Base-by-base conservation (phyloP, 805 yeast genomes). In the Cyberlindnera mycetangii region DNA sequence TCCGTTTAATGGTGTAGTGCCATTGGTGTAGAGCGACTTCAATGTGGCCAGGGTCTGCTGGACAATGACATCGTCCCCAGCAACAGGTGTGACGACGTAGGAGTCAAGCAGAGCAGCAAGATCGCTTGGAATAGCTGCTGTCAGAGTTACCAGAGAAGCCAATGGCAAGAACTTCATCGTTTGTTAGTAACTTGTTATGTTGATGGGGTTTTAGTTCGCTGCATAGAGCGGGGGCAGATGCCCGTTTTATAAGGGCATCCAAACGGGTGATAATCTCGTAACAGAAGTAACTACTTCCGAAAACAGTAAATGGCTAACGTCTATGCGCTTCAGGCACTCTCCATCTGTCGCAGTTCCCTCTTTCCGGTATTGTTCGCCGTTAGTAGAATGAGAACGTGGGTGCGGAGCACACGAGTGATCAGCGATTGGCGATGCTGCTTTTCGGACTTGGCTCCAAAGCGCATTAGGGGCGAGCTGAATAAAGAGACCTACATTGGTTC, bases 11-110 rank as follows among this genome's bases (percentile, higher is more conserved):
- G 37, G 32, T 2, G 37, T 42, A 5, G 56, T 41, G 16, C 48
- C 36, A 33, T 53, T 55, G 41, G 49, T 36, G 40, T 52, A 52
- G 11, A 54, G 37, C 7, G 55, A 25, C 20, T 41, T 46, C 42
- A 54, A 38, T 5, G 55, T 27, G 8, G 39, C 35, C 8, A 50
- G 39, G 5, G 56, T 45, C 34, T 50, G 51, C 10, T 32, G 20
- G 18, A 45, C 41, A 22, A 54, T 47, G 11, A 32, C 41, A 3
- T 37, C 42, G 31, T 50, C 53, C 3, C 45, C 35, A 14, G 56
- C 50, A 6, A 39, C 30, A 10, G 35, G 32, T 7, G 52, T 46
- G 31, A 50, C 41, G 5, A 25, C 44, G 10, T 39, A 33, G 7
- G 22, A 24, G 20, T 41, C 33, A 11, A 50, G 42, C 9, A 50